Base-by-base conservation (phyloP, 148 eudicot species). In the Rhododendron kiyosumense region DNA sequence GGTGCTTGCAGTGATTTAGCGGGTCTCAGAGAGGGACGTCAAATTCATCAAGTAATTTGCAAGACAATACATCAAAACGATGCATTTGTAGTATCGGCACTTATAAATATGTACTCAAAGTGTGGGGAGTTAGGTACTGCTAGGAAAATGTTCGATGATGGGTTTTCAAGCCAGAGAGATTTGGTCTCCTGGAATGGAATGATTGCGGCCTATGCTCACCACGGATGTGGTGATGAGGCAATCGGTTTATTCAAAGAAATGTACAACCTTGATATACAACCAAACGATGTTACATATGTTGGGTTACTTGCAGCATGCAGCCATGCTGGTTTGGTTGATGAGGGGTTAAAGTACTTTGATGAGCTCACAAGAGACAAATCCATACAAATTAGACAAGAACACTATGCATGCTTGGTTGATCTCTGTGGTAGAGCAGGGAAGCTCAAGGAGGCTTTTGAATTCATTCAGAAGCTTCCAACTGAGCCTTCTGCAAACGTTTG, bases 371-470 rank as follows among this genome's bases (percentile, higher is more conserved):
- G 48, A 18, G 89, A 90, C 61, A 67, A 38, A 49, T 83, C 89
- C 45, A 65, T 88, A 52, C 49, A 79, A 74, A 11, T 87, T 79
- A 87, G 88, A 76, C 86, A 88, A 75, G 89, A 88, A 59, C 92
- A 90, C 78, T 85, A 81, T 67, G 86, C 90, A 14, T 88, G 88
- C 71, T 65, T 90, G 18, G 85, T 90, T 28, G 90, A 87, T 88
- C 90, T 90, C 18, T 90, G 88, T 54, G 89, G 89, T 32, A 84
- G 92, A 49, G 90, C 90, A 12, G 92, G 90, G 30, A 88, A 89
- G 83, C 79, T 88, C 63, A 24, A 86, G 79, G 91, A 90, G 87
- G 91, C 91, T 9, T 84, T 75, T 45, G 86, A 82, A 63, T 86
- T 90, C 54, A 85, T 90, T 45, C 77, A 83, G 43, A 65, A 54